These are phyloP conservation scores for Citrus hindsii DNA, from an alignment of 345 rosid species.

Conservation along the genomic window DNA sequence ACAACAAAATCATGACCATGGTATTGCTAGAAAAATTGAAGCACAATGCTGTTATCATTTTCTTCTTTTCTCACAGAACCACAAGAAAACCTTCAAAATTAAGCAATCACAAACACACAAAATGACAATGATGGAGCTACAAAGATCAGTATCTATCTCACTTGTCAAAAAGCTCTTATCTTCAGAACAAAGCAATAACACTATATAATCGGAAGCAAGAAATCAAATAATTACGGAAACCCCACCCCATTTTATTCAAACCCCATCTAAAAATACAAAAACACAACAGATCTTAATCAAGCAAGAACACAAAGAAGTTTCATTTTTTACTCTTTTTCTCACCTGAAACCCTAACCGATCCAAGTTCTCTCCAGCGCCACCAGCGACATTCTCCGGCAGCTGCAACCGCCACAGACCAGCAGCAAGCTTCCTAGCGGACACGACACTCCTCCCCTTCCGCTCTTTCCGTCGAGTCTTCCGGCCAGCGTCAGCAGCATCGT, in stretches of 20 bases:
- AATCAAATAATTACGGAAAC: constrained; percentile 15
- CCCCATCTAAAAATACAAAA: background rate
- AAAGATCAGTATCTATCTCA: constrained; percentile 18
- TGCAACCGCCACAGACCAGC: constrained; percentile 90
- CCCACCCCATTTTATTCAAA: constrained; percentile 4
- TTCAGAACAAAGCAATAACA: constrained; percentile 23
- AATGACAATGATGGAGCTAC: constrained; percentile 10
- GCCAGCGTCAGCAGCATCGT: constrained; percentile 21
- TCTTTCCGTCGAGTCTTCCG: constrained; percentile 33
- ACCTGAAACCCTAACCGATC: constrained; percentile 75
- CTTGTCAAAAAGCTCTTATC: background rate
- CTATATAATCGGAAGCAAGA: background rate
- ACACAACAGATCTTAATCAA: constrained; percentile 17
- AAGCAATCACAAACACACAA: background rate
- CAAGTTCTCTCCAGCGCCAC: constrained; percentile 29
- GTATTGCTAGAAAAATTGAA: constrained; percentile 1
- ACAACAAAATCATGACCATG: constrained; percentile 7
- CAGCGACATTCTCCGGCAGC: constrained; percentile 39
- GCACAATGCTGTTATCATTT: background rate
- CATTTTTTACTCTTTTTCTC: background rate
- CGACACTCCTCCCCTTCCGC: constrained; percentile 22
- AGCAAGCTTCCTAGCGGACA: constrained; percentile 87
- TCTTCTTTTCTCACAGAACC: background rate
- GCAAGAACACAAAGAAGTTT: background rate
- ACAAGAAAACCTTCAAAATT: constrained; percentile 5